Conservation (phyloP, 2,329 filamentous ascomycete species). For the Geosmithia morbida region DNA sequence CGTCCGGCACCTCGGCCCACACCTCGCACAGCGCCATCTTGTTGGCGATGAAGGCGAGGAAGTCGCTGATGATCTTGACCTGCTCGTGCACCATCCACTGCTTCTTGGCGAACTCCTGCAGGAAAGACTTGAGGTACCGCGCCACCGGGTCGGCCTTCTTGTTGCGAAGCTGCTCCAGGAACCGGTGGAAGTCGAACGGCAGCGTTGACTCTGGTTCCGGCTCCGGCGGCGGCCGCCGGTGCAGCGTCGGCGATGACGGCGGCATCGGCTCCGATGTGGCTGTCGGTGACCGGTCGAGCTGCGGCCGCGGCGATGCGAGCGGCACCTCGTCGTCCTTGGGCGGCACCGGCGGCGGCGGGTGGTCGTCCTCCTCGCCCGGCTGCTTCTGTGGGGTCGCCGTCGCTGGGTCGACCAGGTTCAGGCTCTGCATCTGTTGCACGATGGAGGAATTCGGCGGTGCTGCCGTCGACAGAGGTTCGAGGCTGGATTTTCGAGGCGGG, state of each 20-base stretch:
- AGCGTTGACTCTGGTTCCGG: slow-evolving; percentile 68
- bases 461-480: slow-evolving; percentile 45
- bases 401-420: slow-evolving; percentile 21
- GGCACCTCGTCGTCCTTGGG: slow-evolving; percentile 38
- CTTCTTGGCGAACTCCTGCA: slow-evolving; percentile 88
- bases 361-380: slow-evolving; percentile 18
- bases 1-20: slow-evolving; percentile 89
- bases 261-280: slow-evolving; percentile 23
- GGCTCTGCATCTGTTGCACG: slow-evolving; percentile 22
- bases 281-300: slow-evolving; percentile 19
- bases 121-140: slow-evolving; percentile 85
- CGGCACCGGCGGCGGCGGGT: slow-evolving; percentile 37
- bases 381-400: slow-evolving; percentile 10
- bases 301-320: slow-evolving; percentile 20
- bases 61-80: slow-evolving; percentile 96
- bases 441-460: slow-evolving; percentile 25
- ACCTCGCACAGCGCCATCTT: slow-evolving; percentile 98
- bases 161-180: slow-evolving; percentile 88
- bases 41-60: slow-evolving; percentile 89
- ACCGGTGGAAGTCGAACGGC: slow-evolving; percentile 94
- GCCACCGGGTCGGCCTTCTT: slow-evolving; percentile 97
- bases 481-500: slow-evolving; percentile 72
- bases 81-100: slow-evolving; percentile 99
- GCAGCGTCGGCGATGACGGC: slow-evolving; percentile 32
- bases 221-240: slow-evolving; percentile 56